These are phyloP conservation scores for Diplogelasinospora grovesii DNA, from an alignment of 495 filamentous ascomycete genomes.

Conservation along the genomic window DNA sequence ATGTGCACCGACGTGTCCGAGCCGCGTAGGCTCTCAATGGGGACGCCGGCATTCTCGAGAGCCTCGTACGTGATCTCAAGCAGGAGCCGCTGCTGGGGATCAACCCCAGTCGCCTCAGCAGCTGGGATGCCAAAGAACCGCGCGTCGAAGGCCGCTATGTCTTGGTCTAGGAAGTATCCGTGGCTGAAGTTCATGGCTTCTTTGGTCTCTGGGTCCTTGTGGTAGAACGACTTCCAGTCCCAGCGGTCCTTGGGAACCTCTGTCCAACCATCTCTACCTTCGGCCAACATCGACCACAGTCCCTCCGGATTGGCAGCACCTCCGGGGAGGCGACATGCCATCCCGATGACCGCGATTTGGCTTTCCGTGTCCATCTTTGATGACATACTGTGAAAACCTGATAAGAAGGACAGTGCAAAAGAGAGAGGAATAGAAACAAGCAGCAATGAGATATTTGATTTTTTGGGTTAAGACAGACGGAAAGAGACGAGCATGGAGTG, in stretches of 20 bases:
- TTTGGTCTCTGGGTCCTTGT: slow-evolving; percentile 18
- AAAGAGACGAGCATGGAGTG: too few species aligned
- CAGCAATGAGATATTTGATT: too few species aligned
- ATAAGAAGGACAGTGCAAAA: too few species aligned
- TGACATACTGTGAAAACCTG: too few species aligned
- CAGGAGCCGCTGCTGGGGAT: slow-evolving; percentile 71
- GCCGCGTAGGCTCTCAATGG: slow-evolving; percentile 7
- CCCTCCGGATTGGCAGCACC: slow-evolving; percentile 14
- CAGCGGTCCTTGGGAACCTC: slow-evolving; percentile 21
- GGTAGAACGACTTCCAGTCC: slow-evolving; percentile 26
- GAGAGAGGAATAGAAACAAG: too few species aligned
- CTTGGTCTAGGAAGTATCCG: slow-evolving; percentile 31
- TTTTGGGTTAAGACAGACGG: too few species aligned
- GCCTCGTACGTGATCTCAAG: slow-evolving; percentile 75
- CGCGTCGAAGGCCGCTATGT: slow-evolving; percentile 41
- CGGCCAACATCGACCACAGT: background rate
- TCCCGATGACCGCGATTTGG: slow-evolving; percentile 30
- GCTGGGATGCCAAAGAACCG: slow-evolving; percentile 52
- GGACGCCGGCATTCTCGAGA: slow-evolving; percentile 64
- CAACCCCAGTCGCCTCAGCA: slow-evolving; percentile 50
- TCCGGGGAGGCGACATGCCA: slow-evolving; percentile 31
- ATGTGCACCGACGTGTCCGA: slow-evolving; percentile 33
- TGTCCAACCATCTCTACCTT: slow-evolving; percentile 24
- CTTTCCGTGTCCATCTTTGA: background rate
- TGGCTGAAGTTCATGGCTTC: slow-evolving; percentile 10